A percentile compares a stretch with the other conserved stretches of the same genome.
phyloP scores from a whole-genome alignment of 1,139 yeast species.

The Taphrina wiesneri region DNA sequence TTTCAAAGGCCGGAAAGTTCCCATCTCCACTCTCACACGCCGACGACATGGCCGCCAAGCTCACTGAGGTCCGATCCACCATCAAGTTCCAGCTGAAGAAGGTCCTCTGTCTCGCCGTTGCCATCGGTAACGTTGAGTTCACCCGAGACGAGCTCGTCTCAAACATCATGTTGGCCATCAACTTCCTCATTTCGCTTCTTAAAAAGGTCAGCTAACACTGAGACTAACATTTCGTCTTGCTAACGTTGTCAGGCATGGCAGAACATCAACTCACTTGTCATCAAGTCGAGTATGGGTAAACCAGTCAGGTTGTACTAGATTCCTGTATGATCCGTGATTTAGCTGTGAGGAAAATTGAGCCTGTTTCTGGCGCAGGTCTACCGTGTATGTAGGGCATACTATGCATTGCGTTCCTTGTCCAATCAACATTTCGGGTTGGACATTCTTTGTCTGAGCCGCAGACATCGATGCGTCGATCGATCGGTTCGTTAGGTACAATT shows the following conservation, averaged over 20 bases:
- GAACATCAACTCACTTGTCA: constrained; percentile 98
- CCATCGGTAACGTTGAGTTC: constrained; percentile 99
- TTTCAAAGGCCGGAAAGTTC: constrained; percentile 99
- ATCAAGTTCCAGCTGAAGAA: constrained; percentile 99
- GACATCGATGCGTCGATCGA: background rate
- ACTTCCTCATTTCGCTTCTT: constrained; percentile 98
- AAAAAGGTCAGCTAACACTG: constrained; percentile 65
- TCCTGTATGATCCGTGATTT: background rate
- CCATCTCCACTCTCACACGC: constrained; percentile 99
- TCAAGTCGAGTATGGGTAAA: constrained; percentile 99
- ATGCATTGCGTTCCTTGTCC: constrained; percentile 4
- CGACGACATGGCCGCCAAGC: constrained; percentile 96
- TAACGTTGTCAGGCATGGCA: constrained; percentile 68
- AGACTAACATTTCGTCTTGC: background rate
- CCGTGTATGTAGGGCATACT: background rate
- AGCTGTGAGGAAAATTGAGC: background rate
- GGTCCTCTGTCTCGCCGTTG: constrained; percentile 85
- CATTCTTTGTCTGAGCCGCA: background rate
- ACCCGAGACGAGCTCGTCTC: constrained; percentile 93
- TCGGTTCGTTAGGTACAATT: background rate
- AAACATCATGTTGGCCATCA: constrained; percentile 98
- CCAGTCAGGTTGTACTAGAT: constrained; percentile 59
- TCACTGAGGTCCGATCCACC: constrained; percentile 97
- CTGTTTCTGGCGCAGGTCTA: constrained; percentile 1
- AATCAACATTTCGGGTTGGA: background rate